These are phyloP conservation scores for Geoglossum cookeanum DNA, from an alignment of 2,329 filamentous ascomycete species.

Conservation along the genomic window DNA sequence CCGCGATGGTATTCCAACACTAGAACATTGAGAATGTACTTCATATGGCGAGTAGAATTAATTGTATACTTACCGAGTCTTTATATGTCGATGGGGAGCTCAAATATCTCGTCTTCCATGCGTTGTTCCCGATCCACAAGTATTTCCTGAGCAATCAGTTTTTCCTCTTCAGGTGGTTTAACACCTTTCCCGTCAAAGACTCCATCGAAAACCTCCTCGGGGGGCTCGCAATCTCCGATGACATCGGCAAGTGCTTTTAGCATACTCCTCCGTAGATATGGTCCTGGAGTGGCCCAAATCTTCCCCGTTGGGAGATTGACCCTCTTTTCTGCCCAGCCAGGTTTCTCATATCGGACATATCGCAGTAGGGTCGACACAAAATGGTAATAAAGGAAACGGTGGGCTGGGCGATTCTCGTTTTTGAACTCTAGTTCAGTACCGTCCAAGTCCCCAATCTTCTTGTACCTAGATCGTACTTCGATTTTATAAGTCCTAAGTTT, in stretches of 20 bases:
- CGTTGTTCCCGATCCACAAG: neutral
- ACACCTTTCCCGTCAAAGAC: neutral
- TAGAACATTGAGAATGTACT: neutral
- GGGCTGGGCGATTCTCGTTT: conserved; percentile 8
- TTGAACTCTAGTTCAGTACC: conserved; percentile 8
- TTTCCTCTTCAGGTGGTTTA: neutral
- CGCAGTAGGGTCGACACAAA: conserved; percentile 11
- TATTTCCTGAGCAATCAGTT: neutral
- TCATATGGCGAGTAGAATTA: neutral
- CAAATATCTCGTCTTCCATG: neutral
- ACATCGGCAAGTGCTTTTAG: neutral
- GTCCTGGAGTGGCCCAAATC: conserved; percentile 1
- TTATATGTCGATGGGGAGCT: neutral
- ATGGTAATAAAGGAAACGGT: conserved; percentile 12
- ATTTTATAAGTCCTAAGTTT: conserved; percentile 3
- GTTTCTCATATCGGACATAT: conserved; percentile 1
- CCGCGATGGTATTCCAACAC: neutral
- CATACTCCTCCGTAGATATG: neutral
- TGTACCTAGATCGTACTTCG: conserved; percentile 6
- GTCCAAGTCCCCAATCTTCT: conserved; percentile 9
- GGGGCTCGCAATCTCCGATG: neutral
- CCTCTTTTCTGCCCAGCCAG: neutral
- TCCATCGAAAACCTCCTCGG: neutral
- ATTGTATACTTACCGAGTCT: neutral
- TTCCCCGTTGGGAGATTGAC: neutral